These are phyloP conservation scores for Ceratocystis eucalypticola DNA, from an alignment of 2,329 filamentous ascomycete species.

Conservation along the genomic window DNA sequence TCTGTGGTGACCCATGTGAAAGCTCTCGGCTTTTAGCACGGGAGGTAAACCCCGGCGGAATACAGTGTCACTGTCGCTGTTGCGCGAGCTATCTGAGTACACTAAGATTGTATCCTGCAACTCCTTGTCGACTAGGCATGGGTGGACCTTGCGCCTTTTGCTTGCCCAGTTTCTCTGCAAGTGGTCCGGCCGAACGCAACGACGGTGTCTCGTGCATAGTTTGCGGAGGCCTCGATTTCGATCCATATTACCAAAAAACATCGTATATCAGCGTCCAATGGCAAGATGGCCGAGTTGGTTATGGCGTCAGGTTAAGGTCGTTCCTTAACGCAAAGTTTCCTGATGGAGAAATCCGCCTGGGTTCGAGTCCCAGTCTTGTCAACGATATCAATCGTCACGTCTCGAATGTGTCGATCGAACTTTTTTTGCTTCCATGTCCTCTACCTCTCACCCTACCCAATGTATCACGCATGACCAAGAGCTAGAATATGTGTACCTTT, in stretches of 20 bases:
- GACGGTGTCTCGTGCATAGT: no score
- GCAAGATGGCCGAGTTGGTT: slow-evolving; percentile 28
- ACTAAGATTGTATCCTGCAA: no score
- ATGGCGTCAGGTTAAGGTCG: slow-evolving; percentile 28
- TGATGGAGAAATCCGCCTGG: slow-evolving; percentile 19
- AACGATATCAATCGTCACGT: not conserved
- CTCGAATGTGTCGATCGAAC: not conserved
- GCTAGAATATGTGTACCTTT: not conserved
- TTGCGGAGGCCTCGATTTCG: no score
- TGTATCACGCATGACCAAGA: not conserved
- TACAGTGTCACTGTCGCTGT: no score
- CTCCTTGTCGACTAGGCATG: no score
- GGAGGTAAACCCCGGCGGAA: no score
- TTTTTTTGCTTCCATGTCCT: not conserved
- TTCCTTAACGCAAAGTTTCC: slow-evolving; percentile 13
- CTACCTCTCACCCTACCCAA: not conserved
- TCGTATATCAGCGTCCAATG: not conserved
- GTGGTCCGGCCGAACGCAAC: no score
- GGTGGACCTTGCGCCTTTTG: no score
- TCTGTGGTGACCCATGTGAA: no score
- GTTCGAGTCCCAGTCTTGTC: slow-evolving; percentile 19
- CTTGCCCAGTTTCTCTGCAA: no score
- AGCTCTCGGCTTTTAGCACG: no score
- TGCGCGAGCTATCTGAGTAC: no score
- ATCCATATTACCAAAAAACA: not conserved